Conservation (phyloP, 192 early-diverging fungal genomes). For the Powellomyces hirtus region DNA sequence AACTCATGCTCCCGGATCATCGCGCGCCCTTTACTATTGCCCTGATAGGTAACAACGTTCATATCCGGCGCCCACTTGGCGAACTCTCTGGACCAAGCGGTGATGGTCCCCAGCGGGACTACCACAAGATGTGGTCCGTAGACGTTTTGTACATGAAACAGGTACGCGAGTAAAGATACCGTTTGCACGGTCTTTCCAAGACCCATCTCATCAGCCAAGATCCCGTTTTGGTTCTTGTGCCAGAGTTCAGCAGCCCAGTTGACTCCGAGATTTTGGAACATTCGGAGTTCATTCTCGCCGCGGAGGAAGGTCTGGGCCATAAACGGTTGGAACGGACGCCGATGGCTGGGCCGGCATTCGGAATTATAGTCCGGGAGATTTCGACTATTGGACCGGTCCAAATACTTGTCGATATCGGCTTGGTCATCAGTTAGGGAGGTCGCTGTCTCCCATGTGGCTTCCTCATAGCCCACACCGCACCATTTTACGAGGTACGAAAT, state of each 20-base stretch:
- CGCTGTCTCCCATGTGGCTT: conserved; percentile 87
- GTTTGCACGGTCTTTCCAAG: conserved; percentile 98
- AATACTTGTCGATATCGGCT: conserved; percentile 78
- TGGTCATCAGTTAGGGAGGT: conserved; percentile 69
- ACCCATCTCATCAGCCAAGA: conserved; percentile 89
- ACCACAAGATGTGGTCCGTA: conserved; percentile 96
- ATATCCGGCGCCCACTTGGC: conserved; percentile 91
- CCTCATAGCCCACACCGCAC: conserved; percentile 81
- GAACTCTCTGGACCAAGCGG: conserved; percentile 95
- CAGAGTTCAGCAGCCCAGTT: conserved; percentile 98
- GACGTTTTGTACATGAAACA: conserved; percentile 78
- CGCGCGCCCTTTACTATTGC: conserved; percentile 74
- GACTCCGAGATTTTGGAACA: conserved; percentile 92
- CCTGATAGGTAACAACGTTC: conserved; percentile 89
- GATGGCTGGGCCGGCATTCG: conserved; percentile 45
- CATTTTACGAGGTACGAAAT: conserved; percentile 94
- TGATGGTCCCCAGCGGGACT: conserved; percentile 93
- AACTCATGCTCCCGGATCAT: conserved; percentile 96
- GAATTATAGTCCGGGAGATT: conserved; percentile 70
- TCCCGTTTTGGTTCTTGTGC: conserved; percentile 94
- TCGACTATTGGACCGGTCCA: conserved; percentile 73
- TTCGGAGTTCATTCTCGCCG: conserved; percentile 80
- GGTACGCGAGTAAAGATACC: conserved; percentile 85
- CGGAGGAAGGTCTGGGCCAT: conserved; percentile 72
- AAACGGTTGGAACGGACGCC: conserved; percentile 78